Base-by-base conservation (phyloP, 2,329 filamentous ascomycete genomes). In the Hymenotorrendiella dingleyae region DNA sequence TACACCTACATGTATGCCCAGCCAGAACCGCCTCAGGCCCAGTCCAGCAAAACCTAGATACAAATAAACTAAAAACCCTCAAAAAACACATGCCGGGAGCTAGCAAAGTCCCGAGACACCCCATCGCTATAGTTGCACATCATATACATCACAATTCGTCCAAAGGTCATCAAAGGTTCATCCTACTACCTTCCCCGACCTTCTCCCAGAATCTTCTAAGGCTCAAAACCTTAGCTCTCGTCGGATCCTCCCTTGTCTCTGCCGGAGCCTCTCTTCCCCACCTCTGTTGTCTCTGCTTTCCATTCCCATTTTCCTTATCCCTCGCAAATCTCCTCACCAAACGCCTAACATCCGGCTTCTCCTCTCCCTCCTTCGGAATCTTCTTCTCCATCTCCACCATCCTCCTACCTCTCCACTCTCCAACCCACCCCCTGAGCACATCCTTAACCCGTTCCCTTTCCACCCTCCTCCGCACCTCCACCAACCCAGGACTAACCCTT, bases 391-490 rank as follows among this genome's bases (percentile, higher is more conserved):
- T 72, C 32, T 43, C 40, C 46, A 47, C 23, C 40, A 38, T 55
- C 53, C 61, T 55, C 46, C 63, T 52, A 43, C 40, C 55, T 47
- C 41, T 53, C 53, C 50, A 67, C 63, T 57, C 65, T 48, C 66
- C 81, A 2, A 86, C 71, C 79, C 81, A 86, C 10, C 71, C 69
- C 27, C 81, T 65, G 47, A 87, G 62, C 12, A 72, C 72, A 54
- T 86, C 82, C 58, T 85, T 86, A 32, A 86, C 68, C 46, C 71
- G 70, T 64, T 86, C 80, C 52, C 74, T 73, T 64, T 86, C 82
- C 12, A 86, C 70, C 10, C 73, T 74, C 42, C 76, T 69, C 55
- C 76, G 76, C 50, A 71, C 71, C 21, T 78, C 79, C n/a, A 84
- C 74, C 24, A 86, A 64, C 1, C 68, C 72, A 0, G 80, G 80